Conservation (phyloP, 345 rosid species). For the Arabidopsis arenosa region DNA sequence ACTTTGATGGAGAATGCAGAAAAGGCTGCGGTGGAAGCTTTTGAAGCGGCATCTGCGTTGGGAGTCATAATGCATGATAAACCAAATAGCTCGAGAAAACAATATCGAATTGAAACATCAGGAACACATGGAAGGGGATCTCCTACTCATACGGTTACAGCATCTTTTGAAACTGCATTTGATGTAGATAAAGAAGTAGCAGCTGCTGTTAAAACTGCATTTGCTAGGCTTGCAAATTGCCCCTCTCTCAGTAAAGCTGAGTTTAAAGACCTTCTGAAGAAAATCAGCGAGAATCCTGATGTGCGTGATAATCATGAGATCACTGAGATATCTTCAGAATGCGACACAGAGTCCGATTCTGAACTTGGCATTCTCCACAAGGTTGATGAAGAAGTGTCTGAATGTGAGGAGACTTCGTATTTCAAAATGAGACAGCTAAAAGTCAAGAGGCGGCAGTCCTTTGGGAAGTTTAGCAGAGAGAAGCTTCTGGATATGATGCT, state of each 20-base stretch:
- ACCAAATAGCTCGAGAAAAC: conserved; percentile 67
- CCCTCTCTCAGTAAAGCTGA: conserved; percentile 70
- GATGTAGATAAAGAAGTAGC: conserved; percentile 96
- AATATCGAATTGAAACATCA: conserved; percentile 59
- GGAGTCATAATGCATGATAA: conserved; percentile 89
- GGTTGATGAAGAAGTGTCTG: conserved; percentile 47
- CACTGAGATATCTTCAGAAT: conserved; percentile 59
- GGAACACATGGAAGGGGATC: conserved; percentile 55
- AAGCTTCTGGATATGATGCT: conserved; percentile 77
- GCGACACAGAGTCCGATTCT: conserved; percentile 65
- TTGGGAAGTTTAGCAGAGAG: conserved; percentile 55
- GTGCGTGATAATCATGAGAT: conserved; percentile 48
- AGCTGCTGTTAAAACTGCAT: conserved; percentile 84
- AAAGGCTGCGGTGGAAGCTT: conserved; percentile 77
- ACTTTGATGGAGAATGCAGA: conserved; percentile 63
- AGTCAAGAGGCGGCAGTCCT: conserved; percentile 63
- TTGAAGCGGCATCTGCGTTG: conserved; percentile 81
- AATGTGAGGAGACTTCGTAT: conserved; percentile 40
- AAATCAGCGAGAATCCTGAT: conserved; percentile 81
- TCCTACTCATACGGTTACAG: conserved; percentile 74
- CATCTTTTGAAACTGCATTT: conserved; percentile 89
- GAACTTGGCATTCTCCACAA: conserved; percentile 49
- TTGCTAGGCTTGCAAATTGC: conserved; percentile 63
- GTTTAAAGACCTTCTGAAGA: conserved; percentile 67
- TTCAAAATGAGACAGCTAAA: conserved; percentile 52